phyloP scores from a whole-genome alignment of 768 basidiomycete species.

The Trichaptum fuscoviolaceum region DNA sequence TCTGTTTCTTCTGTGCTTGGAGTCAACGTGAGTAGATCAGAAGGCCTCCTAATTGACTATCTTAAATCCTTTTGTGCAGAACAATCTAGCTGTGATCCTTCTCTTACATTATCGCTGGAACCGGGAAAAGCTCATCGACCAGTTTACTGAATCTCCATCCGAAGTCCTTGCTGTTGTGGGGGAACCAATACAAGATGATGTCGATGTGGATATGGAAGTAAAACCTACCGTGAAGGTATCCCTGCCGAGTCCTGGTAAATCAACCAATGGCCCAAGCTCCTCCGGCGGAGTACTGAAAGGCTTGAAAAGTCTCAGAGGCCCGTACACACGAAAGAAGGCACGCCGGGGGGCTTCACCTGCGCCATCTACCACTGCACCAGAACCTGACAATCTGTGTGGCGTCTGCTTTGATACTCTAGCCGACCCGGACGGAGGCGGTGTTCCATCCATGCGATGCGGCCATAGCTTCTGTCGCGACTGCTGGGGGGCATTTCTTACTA shows the following conservation, averaged over 20 bases:
- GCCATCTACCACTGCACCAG: neutral
- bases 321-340: neutral
- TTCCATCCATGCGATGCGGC: conserved; percentile 8
- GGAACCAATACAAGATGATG: conserved; percentile 3
- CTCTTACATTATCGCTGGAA: conserved; percentile 16
- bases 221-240: neutral
- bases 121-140: conserved; percentile 12
- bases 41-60: conserved; percentile 9
- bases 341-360: neutral
- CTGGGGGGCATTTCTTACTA: conserved; percentile 10
- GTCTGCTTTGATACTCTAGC: conserved; percentile 13
- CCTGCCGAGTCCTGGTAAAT: neutral
- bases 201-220: neutral
- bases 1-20: conserved; percentile 24
- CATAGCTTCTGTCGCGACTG: conserved; percentile 15
- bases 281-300: neutral
- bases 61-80: conserved; percentile 7
- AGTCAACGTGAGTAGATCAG: conserved; percentile 19
- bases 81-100: conserved; percentile 12
- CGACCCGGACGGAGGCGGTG: neutral
- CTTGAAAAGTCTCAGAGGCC: neutral
- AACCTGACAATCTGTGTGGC: conserved; percentile 12
- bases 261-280: neutral
- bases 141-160: conserved; percentile 12
- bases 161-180: conserved; percentile 7